Evolutionary conservation across 805 yeast species (phyloP), one percentile per base, ranked within the genome.

Genomic region (Kurtzmaniella fragi): DNA sequence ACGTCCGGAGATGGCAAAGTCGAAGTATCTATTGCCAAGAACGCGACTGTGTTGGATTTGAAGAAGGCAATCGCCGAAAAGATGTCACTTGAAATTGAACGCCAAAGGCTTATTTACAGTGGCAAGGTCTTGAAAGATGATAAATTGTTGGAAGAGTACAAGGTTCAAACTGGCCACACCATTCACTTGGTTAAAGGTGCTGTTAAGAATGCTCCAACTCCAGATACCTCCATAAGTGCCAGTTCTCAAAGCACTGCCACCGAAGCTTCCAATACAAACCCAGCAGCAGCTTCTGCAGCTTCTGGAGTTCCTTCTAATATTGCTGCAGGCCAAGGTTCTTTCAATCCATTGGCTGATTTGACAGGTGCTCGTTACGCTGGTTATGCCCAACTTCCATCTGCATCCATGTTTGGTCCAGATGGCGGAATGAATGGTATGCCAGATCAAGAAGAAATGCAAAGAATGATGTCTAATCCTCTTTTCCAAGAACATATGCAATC

Each of bases 351-450:
- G 53, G 90, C 95, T 9, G 96, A 84, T 47, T 70, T 91, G 47
- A 91, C 98, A 0, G 91, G 96, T 36, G 98, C 98, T 2, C 78
- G 97, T 39, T 93, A 89, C 55, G 97, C 98, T 2, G 99, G 99
- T 1, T 81, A 79, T 51, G 76, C 89, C 6, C 90, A 88, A 52
- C 70, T 93, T 61, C 98, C 99, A 4, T 74, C 85, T 3, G 87
- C 88, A 1, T 77, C 82, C 34, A 76, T 87, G 84, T 89, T 91
- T 66, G 96, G 96, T 1, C 90, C 96, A 20, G 97, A 90, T 59
- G 95, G 95, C 31, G 98, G 97, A 13, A 77, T 84, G 86, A 81
- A 81, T 32, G 77, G 75, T 34, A 65, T 82, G 51, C 90, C 95
- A 10, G 80, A 78, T 49, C 84, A 86, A 35, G 90, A 83, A 37